phyloP scores from a whole-genome alignment of 2,329 filamentous ascomycete genomes.

The Aspergillus fumigatus region DNA sequence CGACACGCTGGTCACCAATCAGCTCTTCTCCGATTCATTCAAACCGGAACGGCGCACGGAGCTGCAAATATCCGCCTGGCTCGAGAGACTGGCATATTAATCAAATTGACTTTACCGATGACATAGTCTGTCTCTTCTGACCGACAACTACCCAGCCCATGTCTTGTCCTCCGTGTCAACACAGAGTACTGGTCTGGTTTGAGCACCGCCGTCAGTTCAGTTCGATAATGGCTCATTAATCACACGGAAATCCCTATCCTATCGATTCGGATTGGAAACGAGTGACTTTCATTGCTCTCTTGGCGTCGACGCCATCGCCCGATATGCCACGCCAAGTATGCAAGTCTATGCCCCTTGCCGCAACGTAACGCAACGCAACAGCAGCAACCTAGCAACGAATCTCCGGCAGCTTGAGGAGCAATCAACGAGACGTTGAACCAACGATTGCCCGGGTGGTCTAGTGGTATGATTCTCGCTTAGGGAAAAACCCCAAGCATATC shows the following conservation, averaged over 20 bases:
- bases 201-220: background rate
- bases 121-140: conserved; percentile 9
- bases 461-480: conserved; percentile 70
- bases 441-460: conserved; percentile 49
- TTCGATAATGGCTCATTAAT: background rate
- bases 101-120: conserved; percentile 19
- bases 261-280: background rate
- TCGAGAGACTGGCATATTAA: conserved; percentile 67
- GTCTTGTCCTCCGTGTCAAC: background rate
- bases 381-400: background rate
- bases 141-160: background rate
- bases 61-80: conserved; percentile 70
- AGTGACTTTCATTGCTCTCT: conserved; percentile 8
- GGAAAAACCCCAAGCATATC: conserved; percentile 33
- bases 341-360: conserved; percentile 5
- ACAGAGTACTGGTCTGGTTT: background rate
- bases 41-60: conserved; percentile 54
- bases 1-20: conserved; percentile 31
- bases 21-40: conserved; percentile 49
- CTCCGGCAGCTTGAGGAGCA: background rate
- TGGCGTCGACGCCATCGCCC: conserved; percentile 22
- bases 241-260: background rate
- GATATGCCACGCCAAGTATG: conserved; percentile 15
- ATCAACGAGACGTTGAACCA: background rate
- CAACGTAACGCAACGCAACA: background rate